phyloP scores from a whole-genome alignment of 176 grass and related monocot species.

The Puccinellia tenuiflora region DNA sequence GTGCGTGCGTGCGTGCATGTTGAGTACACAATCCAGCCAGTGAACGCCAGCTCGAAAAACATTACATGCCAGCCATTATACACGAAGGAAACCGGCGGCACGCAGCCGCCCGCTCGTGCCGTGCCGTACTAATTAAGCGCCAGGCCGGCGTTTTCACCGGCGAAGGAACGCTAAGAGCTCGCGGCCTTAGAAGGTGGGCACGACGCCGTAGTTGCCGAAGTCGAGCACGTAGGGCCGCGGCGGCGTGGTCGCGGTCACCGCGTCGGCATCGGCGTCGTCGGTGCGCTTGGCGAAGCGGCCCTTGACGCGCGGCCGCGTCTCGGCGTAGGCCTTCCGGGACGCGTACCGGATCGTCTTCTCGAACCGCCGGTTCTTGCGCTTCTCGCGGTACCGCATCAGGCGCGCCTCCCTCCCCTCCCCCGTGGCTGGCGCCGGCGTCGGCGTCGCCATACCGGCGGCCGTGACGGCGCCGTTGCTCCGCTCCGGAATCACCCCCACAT shows the following conservation, averaged over 20 bases:
- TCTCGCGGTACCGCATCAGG: constrained; percentile 86
- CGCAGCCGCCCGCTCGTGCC: neutral
- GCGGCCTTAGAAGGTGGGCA: constrained; percentile 53
- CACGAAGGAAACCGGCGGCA: neutral
- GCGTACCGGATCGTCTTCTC: constrained; percentile 93
- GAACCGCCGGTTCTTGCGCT: constrained; percentile 78
- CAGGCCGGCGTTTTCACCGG: neutral
- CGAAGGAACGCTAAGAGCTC: neutral
- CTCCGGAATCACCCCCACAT: constrained; percentile 5
- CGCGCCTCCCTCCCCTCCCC: constrained; percentile 53
- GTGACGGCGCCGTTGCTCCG: neutral
- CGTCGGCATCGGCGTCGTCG: constrained; percentile 17
- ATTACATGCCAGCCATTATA: constrained; percentile 10
- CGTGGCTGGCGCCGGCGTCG: neutral
- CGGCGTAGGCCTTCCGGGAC: constrained; percentile 83
- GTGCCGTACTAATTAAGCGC: neutral
- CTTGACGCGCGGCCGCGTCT: constrained; percentile 70
- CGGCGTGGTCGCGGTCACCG: neutral
- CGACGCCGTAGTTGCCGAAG: constrained; percentile 48
- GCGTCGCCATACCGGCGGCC: neutral
- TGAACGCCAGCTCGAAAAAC: constrained; percentile 10
- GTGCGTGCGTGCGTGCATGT: constrained; percentile 5
- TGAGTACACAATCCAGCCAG: neutral
- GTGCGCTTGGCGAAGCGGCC: constrained; percentile 78
- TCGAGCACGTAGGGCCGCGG: constrained; percentile 42